Evolutionary conservation across 2,329 filamentous ascomycete species (phyloP).

Genomic region (Aspergillus versicolor): DNA sequence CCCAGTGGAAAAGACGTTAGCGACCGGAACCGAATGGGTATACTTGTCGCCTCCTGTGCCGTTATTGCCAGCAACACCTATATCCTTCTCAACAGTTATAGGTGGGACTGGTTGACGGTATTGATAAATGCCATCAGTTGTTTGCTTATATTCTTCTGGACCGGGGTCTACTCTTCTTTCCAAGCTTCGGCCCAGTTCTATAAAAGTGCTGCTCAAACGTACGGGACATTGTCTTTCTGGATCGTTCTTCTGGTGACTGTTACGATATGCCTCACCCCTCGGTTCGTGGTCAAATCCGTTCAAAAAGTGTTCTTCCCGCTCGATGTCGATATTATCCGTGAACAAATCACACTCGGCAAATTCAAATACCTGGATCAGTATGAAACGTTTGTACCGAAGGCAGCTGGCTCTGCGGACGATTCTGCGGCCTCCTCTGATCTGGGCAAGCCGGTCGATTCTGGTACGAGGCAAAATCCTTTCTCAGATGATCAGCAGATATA

Average conservation of each 20-base stretch:
- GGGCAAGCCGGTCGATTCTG: constrained; percentile 52
- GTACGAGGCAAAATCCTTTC: constrained; percentile 62
- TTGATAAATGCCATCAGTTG: constrained; percentile 80
- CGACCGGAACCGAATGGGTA: constrained; percentile 80
- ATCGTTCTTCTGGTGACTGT: constrained; percentile 75
- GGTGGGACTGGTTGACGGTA: constrained; percentile 96
- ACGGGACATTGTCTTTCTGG: constrained; percentile 83
- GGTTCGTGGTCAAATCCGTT: constrained; percentile 79
- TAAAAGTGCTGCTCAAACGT: constrained; percentile 73
- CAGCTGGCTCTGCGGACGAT: constrained; percentile 39
- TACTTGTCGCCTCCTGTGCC: constrained; percentile 80
- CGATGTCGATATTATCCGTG: constrained; percentile 93
- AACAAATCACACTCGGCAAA: constrained; percentile 80
- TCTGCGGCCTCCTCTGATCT: constrained; percentile 42
- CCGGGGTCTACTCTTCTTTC: constrained; percentile 76
- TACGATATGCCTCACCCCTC: constrained; percentile 78
- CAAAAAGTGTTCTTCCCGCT: constrained; percentile 94
- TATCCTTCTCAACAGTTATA: constrained; percentile 92
- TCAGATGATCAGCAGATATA: constrained; percentile 92
- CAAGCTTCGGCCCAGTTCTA: constrained; percentile 66
- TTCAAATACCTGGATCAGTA: constrained; percentile 70
- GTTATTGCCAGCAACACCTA: constrained; percentile 91
- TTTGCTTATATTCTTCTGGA: constrained; percentile 92
- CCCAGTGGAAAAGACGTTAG: constrained; percentile 71
- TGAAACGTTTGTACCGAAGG: constrained; percentile 51